Percentiles rank a stretch among this genome's conserved stretches.
phyloP scores from a whole-genome alignment of 2,329 filamentous ascomycete species.

The Atkinsonella texensis region DNA sequence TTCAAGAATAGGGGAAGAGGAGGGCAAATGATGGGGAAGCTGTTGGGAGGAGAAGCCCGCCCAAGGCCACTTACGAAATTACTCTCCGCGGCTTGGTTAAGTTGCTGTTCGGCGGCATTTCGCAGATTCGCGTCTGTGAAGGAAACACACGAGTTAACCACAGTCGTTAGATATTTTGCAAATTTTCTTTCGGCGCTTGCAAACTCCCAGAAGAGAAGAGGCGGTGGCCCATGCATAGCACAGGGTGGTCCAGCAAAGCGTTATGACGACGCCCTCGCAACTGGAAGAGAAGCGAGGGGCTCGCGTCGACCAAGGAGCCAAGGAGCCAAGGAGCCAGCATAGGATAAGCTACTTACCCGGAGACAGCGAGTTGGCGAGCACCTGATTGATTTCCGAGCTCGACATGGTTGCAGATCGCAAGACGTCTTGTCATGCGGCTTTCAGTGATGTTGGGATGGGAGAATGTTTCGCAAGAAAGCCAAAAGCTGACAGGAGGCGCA shows the following conservation, averaged over 20 bases:
- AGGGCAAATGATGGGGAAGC: constrained; percentile 3
- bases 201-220: not conserved
- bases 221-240: not conserved
- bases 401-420: constrained; percentile 41
- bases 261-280: not conserved
- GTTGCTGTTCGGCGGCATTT: constrained; percentile 86
- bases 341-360: constrained; percentile 52
- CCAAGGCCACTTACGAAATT: constrained; percentile 64
- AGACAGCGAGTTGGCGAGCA: constrained; percentile 93
- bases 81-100: constrained; percentile 79
- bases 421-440: constrained; percentile 26
- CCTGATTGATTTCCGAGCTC: constrained; percentile 89
- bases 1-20: not conserved
- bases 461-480: constrained; percentile 5
- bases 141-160: constrained; percentile 8
- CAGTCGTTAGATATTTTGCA: not conserved
- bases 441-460: constrained; percentile 11
- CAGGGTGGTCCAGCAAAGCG: not conserved
- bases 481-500: constrained; percentile 5
- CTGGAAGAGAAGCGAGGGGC: not conserved
- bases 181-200: not conserved
- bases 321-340: constrained; percentile 3
- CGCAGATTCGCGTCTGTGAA: constrained; percentile 72
- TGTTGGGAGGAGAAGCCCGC: constrained; percentile 3
- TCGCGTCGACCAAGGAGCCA: not conserved